Evolutionary conservation across 1,284 basidiomycete genomes (phyloP), one percentile per base, ranked within the genome.

Genomic region (Malassezia caprae): DNA sequence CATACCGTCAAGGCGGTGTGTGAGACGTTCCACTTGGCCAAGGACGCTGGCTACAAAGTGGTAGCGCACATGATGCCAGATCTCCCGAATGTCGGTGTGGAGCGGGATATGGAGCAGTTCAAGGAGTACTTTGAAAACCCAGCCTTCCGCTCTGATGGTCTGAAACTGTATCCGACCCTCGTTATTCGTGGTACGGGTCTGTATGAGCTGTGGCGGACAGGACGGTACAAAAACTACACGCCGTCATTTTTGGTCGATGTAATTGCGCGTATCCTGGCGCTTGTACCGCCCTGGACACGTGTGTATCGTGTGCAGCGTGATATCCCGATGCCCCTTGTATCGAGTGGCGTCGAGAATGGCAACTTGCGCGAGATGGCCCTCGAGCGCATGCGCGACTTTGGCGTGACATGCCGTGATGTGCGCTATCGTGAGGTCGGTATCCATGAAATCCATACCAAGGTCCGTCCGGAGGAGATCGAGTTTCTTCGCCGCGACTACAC

Each of bases 91-190:
- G 89, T 98, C 52, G 93, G 93, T 39, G 82, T 94, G 51, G 93
- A 98, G 78, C 83, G 93, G 44, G 93, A 99, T 75, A 83, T 99
- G 55, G 93, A 93, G 75, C 94, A 98, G 73, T 99, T 99, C 81
- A 93, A 96, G 69, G 82, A 83, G 71, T 98, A 93, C 75, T 99
- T 99, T 70, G 94, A 98, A 78, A 98, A 96, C 71, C 94, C 94
- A 3, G 88, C 88, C 0, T 99, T 96, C 79, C 80, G 94, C 56
- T 91, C 89, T 45, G 93, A 99, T 71, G 94, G 94, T 1, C 80
- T 99, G 58, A 99, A 99, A 77, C 89, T 99, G 47, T 99, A 99
- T 77, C 94, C 94, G 11, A 96, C 94, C 0, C 79, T 99, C 48
- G 94, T 99, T 53, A 99, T 99, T 73, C 83, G 94, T 34, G 94